A percentile compares a stretch with the other conserved stretches of the same genome.
These are phyloP conservation scores for Arthrobotrys pseudoclavata DNA, from an alignment of 2,329 filamentous ascomycete species.

Conservation along the genomic window DNA sequence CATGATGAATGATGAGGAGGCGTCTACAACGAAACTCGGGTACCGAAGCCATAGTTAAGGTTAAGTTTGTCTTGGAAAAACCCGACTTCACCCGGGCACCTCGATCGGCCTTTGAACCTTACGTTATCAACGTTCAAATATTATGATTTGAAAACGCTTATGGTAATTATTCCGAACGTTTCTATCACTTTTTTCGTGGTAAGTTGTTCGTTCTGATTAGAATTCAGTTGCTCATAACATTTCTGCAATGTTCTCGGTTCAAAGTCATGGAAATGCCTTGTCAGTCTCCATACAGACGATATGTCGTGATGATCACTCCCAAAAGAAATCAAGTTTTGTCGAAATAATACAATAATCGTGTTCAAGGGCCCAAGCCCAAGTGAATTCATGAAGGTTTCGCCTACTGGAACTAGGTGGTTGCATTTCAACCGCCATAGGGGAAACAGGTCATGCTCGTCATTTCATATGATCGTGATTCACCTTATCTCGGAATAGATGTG, in stretches of 20 bases:
- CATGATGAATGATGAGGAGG: constrained; percentile 1
- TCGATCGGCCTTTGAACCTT: constrained; percentile 4
- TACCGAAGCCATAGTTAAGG: constrained; percentile 6
- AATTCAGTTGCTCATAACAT: neutral
- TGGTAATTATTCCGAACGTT: constrained; percentile 32
- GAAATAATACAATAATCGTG: constrained; percentile 33
- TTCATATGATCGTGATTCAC: constrained; percentile 31
- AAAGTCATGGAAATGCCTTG: neutral
- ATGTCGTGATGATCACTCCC: constrained; percentile 9
- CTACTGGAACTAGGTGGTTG: constrained; percentile 48
- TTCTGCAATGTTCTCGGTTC: neutral
- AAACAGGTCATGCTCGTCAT: constrained; percentile 51
- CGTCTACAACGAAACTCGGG: constrained; percentile 24
- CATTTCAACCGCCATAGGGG: constrained; percentile 45
- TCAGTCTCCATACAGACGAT: neutral
- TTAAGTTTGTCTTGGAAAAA: constrained; percentile 6
- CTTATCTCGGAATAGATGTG: constrained; percentile 58
- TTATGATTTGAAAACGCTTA: constrained; percentile 31
- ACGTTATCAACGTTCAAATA: constrained; percentile 27
- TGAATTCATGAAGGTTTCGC: constrained; percentile 20
- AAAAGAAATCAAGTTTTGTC: constrained; percentile 2
- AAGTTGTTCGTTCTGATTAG: neutral
- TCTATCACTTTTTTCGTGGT: constrained; percentile 18
- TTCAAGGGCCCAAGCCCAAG: constrained; percentile 22
- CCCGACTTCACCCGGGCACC: constrained; percentile 48